A percentile compares a stretch with the other conserved stretches of the same genome.
These are phyloP conservation scores for Trichoderma harzianum DNA, from an alignment of 2,329 filamentous ascomycete species.

Conservation along the genomic window DNA sequence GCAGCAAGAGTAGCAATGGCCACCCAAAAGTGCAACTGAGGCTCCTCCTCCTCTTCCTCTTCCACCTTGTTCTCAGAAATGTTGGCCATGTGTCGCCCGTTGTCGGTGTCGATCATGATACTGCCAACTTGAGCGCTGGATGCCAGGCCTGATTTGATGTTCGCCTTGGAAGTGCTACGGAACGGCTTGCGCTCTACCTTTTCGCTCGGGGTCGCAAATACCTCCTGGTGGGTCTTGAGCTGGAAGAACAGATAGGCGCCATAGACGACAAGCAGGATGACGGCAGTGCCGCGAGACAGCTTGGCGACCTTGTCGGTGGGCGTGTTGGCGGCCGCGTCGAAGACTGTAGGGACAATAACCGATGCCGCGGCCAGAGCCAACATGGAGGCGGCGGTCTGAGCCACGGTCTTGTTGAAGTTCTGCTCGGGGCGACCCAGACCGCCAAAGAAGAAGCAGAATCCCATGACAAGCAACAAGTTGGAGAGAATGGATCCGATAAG, in stretches of 20 bases:
- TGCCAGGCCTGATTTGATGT: conserved; percentile 38
- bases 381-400: conserved; percentile 81
- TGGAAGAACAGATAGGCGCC: conserved; percentile 84
- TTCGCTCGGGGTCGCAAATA: conserved; percentile 77
- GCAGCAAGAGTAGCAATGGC: conserved; percentile 67
- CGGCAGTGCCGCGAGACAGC: conserved; percentile 67
- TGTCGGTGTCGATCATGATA: conserved; percentile 32
- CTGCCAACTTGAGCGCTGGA: conserved; percentile 39
- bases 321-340: conserved; percentile 53
- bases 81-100: conserved; percentile 20
- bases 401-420: conserved; percentile 87
- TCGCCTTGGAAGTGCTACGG: conserved; percentile 27
- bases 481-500: conserved; percentile 89
- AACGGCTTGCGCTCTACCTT: conserved; percentile 65
- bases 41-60: conserved; percentile 63
- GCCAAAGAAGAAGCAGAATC: conserved; percentile 89
- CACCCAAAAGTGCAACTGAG: conserved; percentile 68
- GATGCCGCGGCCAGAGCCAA: conserved; percentile 75
- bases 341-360: conserved; percentile 87
- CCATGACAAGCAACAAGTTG: conserved; percentile 83
- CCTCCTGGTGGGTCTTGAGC: conserved; percentile 74
- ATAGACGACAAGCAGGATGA: conserved; percentile 84
- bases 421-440: conserved; percentile 77
- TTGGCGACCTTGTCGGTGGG: conserved; percentile 50
- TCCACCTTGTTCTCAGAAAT: conserved; percentile 23